Conservation (phyloP, 768 basidiomycete species). For the Lactifluus echinatus region DNA sequence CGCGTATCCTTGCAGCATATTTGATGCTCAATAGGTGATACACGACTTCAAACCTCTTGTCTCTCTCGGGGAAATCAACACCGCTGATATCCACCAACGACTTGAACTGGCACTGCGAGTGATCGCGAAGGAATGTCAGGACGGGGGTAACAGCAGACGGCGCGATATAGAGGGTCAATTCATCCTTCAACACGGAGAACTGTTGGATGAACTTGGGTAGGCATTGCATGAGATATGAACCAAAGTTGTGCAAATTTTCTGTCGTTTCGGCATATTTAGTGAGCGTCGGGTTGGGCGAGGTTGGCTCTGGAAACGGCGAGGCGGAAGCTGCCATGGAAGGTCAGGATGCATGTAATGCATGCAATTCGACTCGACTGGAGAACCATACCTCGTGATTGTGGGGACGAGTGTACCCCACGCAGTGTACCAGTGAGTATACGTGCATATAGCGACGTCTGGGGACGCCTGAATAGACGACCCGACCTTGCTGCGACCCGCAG, state of each 20-base stretch:
- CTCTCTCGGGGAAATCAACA: constrained; percentile 89
- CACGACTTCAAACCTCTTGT: constrained; percentile 93
- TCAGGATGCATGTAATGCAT: not conserved
- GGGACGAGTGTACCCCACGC: constrained; percentile 21
- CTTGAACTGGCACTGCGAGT: constrained; percentile 93
- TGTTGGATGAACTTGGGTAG: constrained; percentile 98
- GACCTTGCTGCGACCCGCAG: constrained; percentile 38
- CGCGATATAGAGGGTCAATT: constrained; percentile 80
- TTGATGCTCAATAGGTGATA: constrained; percentile 85
- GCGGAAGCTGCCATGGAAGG: constrained; percentile 39
- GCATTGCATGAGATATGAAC: constrained; percentile 86
- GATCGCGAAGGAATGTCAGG: constrained; percentile 89
- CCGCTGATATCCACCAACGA: constrained; percentile 87
- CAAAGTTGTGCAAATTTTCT: constrained; percentile 80
- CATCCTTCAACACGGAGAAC: constrained; percentile 95
- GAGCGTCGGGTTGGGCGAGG: constrained; percentile 78
- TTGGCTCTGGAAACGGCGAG: constrained; percentile 82
- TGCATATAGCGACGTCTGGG: constrained; percentile 37
- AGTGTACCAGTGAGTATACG: constrained; percentile 28
- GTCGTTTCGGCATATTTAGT: constrained; percentile 64
- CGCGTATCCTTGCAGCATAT: constrained; percentile 78
- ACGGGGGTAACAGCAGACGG: constrained; percentile 79
- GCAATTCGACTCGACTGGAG: not conserved
- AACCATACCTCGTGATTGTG: constrained; percentile 39
- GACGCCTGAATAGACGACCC: constrained; percentile 35